Percentiles rank a stretch among this genome's conserved stretches.
These are phyloP conservation scores for Xerocomus minutiporus DNA, from an alignment of 1,284 basidiomycete species.

Conservation along the genomic window DNA sequence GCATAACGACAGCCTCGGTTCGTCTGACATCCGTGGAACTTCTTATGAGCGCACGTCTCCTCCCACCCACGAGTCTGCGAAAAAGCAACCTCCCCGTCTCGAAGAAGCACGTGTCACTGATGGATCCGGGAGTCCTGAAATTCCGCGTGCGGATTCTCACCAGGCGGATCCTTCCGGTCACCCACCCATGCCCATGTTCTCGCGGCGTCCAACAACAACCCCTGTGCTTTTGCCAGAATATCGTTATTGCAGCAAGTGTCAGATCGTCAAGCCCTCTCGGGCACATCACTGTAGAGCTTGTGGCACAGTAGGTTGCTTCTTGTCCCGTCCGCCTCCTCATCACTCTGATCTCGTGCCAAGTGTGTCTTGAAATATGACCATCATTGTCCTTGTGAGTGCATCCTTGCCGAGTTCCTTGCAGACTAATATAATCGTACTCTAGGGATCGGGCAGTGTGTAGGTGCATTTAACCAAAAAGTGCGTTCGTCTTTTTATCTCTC, in stretches of 20 bases:
- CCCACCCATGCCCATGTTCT: conserved; percentile 10
- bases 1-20: conserved; percentile 11
- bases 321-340: not conserved
- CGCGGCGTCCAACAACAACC: conserved; percentile 33
- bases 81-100: conserved; percentile 19
- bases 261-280: conserved; percentile 52
- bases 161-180: not conserved
- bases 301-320: conserved; percentile 41
- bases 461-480: conserved; percentile 61
- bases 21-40: conserved; percentile 25
- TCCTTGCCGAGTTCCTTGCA: not conserved
- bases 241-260: conserved; percentile 48
- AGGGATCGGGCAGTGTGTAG: conserved; percentile 70
- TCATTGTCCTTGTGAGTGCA: conserved; percentile 49
- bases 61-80: conserved; percentile 14
- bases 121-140: conserved; percentile 7
- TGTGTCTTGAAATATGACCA: conserved; percentile 62
- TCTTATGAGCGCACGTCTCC: conserved; percentile 27
- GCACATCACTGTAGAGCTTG: conserved; percentile 62
- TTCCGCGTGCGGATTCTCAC: conserved; percentile 9
- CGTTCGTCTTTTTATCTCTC: not conserved
- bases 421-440: conserved; percentile 15
- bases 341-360: conserved; percentile 25
- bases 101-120: conserved; percentile 19
- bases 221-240: conserved; percentile 46